Evolutionary conservation across 176 grass and related monocot species (phyloP).

Genomic region (Guadua angustifolia): DNA sequence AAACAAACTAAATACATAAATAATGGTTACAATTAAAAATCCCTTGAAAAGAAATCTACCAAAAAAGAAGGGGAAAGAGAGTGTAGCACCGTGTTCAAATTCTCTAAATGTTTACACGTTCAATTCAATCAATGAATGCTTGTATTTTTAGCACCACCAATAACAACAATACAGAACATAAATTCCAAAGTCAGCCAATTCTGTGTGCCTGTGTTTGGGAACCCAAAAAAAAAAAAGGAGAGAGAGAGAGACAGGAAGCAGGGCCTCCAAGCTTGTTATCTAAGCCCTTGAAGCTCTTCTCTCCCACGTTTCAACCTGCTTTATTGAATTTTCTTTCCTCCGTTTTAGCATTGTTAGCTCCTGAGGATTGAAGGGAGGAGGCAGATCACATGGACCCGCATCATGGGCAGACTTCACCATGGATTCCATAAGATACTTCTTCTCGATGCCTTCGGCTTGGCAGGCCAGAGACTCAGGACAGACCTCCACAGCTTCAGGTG

Average conservation of each 20-base stretch:
- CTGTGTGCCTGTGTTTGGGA: neutral
- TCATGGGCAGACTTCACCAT: slow-evolving; percentile 52
- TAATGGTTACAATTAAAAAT: neutral
- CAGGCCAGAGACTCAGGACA: slow-evolving; percentile 86
- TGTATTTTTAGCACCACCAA: slow-evolving; percentile 1
- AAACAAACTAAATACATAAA: slow-evolving; percentile 34
- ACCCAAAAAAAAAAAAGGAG: neutral
- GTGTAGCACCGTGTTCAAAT: neutral
- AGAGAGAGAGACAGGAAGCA: too few species aligned
- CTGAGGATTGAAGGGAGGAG: slow-evolving; percentile 53
- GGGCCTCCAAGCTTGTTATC: slow-evolving; percentile 11
- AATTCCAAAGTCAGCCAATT: slow-evolving; percentile 18
- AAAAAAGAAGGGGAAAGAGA: neutral
- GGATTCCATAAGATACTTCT: slow-evolving; percentile 80
- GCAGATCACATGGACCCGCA: slow-evolving; percentile 59
- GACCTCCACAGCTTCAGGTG: slow-evolving; percentile 57
- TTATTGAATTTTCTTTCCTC: slow-evolving; percentile 67
- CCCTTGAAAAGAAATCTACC: neutral
- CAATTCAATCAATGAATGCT: neutral
- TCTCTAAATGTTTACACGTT: slow-evolving; percentile 15
- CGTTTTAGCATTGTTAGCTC: slow-evolving; percentile 54
- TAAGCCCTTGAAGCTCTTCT: slow-evolving; percentile 26
- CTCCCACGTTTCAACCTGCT: slow-evolving; percentile 77
- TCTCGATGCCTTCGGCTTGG: slow-evolving; percentile 49
- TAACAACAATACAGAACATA: neutral